Evolutionary conservation across 192 early-diverging fungal species (phyloP).

Genomic region (Backusella tuberculispora): DNA sequence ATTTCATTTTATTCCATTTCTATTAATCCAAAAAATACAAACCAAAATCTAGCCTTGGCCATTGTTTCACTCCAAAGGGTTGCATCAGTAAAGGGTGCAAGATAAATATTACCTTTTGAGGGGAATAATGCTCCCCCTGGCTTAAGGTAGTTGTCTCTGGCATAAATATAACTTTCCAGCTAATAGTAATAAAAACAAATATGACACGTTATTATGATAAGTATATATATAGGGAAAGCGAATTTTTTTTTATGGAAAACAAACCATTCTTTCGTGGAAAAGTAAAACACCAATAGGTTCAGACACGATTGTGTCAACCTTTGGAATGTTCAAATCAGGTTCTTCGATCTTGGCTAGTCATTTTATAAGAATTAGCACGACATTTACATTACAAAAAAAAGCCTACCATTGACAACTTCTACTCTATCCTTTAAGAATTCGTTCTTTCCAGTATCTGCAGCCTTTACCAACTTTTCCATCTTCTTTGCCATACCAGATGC

Average conservation of each 20-base stretch:
- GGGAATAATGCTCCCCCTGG: constrained; percentile 94
- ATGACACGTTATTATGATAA: neutral
- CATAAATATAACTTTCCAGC: constrained; percentile 85
- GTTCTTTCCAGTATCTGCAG: constrained; percentile 65
- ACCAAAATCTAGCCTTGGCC: constrained; percentile 84
- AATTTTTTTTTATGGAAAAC: constrained; percentile 11
- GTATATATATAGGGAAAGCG: neutral
- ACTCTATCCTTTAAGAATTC: constrained; percentile 78
- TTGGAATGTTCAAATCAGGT: constrained; percentile 62
- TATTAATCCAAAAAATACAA: neutral
- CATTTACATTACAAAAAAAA: neutral
- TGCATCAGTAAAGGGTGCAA: constrained; percentile 84
- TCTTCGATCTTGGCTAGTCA: constrained; percentile 89
- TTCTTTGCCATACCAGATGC: constrained; percentile 94
- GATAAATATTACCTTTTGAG: constrained; percentile 83
- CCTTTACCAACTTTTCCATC: constrained; percentile 80
- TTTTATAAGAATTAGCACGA: neutral
- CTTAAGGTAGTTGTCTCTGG: constrained; percentile 89
- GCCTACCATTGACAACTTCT: constrained; percentile 77
- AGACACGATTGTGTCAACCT: constrained; percentile 94
- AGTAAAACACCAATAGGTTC: constrained; percentile 98
- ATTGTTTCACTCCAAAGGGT: constrained; percentile 93
- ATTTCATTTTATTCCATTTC: neutral
- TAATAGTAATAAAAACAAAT: constrained; percentile 29
- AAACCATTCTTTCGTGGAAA: constrained; percentile 95